Evolutionary conservation across 2,329 filamentous ascomycete genomes (phyloP).

Genomic region (Phaeosphaeriaceae sp.): DNA sequence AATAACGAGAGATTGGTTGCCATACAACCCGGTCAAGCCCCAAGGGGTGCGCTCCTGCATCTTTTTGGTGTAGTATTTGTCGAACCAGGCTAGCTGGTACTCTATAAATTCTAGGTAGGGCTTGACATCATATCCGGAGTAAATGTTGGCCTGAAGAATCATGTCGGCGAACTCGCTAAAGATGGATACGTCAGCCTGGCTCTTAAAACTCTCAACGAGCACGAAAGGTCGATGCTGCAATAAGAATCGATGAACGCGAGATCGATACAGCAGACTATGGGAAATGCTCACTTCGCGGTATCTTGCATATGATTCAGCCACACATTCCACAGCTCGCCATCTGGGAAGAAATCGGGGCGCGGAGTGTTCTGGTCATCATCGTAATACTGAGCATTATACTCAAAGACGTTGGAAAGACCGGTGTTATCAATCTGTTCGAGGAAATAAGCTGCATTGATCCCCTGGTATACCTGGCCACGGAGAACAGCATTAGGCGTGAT

Average conservation of each 20-base stretch:
- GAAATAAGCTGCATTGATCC: neutral
- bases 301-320: constrained; percentile 1
- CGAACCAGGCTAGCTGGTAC: constrained; percentile 1
- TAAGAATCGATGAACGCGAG: neutral
- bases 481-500: neutral
- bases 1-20: neutral
- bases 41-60: neutral
- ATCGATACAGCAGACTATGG: neutral
- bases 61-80: constrained; percentile 1
- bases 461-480: neutral
- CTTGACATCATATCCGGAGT: neutral
- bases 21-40: neutral
- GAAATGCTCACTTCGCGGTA: neutral
- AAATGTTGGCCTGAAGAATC: neutral
- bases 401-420: constrained; percentile 1
- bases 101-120: neutral
- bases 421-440: neutral
- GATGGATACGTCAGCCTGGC: neutral
- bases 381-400: neutral
- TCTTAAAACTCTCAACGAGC: neutral
- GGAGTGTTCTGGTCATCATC: neutral
- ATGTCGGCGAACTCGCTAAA: neutral
- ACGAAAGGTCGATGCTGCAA: neutral
- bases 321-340: neutral
- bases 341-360: neutral